Evolutionary conservation across 2,329 filamentous ascomycete species (phyloP).

Genomic region (Colletotrichum tropicale): DNA sequence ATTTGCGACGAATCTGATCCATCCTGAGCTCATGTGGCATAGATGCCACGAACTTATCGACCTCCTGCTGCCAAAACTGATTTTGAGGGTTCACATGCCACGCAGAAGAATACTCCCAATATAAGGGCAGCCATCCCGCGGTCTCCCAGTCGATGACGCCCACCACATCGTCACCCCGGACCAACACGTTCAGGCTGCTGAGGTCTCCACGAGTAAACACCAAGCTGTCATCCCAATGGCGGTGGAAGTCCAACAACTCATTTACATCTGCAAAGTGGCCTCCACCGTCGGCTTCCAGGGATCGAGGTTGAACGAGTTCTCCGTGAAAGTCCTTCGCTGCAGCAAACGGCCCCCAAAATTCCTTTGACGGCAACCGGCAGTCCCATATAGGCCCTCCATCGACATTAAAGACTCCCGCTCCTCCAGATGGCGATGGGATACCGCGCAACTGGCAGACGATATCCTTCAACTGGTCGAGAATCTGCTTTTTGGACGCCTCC

Average conservation of each 20-base stretch:
- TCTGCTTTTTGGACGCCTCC: slow-evolving; percentile 19
- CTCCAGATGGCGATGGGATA: slow-evolving; percentile 1
- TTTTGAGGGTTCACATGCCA: not conserved
- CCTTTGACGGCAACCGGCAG: slow-evolving; percentile 21
- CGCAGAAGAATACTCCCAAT: slow-evolving; percentile 27
- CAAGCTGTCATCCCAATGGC: not conserved
- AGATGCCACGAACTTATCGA: slow-evolving; percentile 22
- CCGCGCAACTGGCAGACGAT: slow-evolving; percentile 23
- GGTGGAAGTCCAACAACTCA: not conserved
- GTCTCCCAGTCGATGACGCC: slow-evolving; percentile 32
- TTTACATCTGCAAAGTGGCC: not conserved
- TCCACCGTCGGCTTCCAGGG: not conserved
- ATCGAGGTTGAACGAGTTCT: not conserved
- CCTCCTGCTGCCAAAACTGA: slow-evolving; percentile 22
- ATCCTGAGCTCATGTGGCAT: slow-evolving; percentile 20
- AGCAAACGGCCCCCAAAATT: slow-evolving; percentile 28
- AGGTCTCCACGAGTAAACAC: slow-evolving; percentile 27
- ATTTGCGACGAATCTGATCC: slow-evolving; percentile 21
- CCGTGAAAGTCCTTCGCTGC: not conserved
- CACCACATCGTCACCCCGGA: slow-evolving; percentile 27
- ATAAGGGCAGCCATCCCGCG: slow-evolving; percentile 26
- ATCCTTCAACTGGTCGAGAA: slow-evolving; percentile 24
- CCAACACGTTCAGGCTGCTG: slow-evolving; percentile 30
- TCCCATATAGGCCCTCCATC: slow-evolving; percentile 27
- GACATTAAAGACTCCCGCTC: slow-evolving; percentile 14